These are phyloP conservation scores for Sporothrix globosa DNA, from an alignment of 2,329 filamentous ascomycete genomes.

Conservation along the genomic window DNA sequence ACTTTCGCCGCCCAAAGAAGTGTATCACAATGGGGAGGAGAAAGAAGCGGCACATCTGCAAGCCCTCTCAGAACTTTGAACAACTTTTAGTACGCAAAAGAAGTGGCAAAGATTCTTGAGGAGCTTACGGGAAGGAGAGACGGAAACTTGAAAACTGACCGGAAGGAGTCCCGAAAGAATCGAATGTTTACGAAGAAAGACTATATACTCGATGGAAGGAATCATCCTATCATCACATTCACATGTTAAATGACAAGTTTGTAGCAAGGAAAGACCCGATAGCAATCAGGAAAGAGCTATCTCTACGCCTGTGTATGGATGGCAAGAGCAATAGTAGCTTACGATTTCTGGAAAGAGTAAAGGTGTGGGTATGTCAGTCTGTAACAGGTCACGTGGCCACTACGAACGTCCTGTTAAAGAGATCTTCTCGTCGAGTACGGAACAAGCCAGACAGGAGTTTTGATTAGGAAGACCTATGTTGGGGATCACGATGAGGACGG, in stretches of 20 bases:
- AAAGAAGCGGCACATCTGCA: too few species aligned
- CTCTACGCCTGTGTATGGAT: neutral
- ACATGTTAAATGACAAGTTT: slow-evolving; percentile 3
- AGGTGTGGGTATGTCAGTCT: too few species aligned
- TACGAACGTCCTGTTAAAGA: neutral
- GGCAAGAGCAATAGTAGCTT: slow-evolving; percentile 1
- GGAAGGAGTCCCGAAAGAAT: slow-evolving; percentile 9
- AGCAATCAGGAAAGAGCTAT: slow-evolving; percentile 4
- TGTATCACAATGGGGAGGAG: too few species aligned
- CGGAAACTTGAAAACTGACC: neutral
- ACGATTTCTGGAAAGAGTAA: neutral
- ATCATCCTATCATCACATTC: neutral
- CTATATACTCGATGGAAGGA: neutral
- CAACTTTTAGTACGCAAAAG: too few species aligned
- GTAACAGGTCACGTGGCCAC: too few species aligned
- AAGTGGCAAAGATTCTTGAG: too few species aligned
- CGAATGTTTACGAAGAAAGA: neutral
- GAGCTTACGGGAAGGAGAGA: neutral
- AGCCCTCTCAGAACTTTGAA: too few species aligned
- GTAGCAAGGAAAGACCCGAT: neutral
- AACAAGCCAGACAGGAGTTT: neutral
- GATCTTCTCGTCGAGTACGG: neutral
- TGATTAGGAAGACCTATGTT: neutral
- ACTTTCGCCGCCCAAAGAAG: too few species aligned
- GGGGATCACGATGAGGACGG: slow-evolving; percentile 8